Evolutionary conservation across 305 asterid genomes (phyloP), one percentile per base, ranked within the genome.

Genomic region (Plantago coronopus): DNA sequence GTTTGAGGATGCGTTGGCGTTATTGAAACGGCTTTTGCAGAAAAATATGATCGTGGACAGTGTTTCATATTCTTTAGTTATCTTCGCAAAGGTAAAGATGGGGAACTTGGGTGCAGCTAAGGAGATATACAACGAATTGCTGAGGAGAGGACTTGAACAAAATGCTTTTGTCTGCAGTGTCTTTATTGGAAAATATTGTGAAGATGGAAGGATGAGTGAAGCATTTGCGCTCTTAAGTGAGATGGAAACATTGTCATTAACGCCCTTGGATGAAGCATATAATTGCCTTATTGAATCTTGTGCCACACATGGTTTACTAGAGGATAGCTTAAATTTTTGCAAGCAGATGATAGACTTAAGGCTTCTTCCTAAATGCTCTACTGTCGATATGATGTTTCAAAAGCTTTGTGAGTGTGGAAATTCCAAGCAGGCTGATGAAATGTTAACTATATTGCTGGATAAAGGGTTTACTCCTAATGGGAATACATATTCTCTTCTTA

Each of bases 31-130:
- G 69, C 60, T 89, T 83, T 61, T 85, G 81, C 88, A 75, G 61
- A 89, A 83, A 58, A 77, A 77, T 59, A 78, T 80, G 83, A 79
- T 84, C 53, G 62, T 78, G 56, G 95, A 84, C 69, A 68, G 78
- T 3, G 65, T 89, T 72, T 76, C 85, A 9, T 83, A 76, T 74
- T 79, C 87, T 2, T 68, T 84, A 80, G 75, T 83, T 48, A 72
- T 85, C 62, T 73, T 83, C 54, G 90, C 88, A 0, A 86, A 81
- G 80, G 77, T 87, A 78, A 81, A 76, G 78, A 74, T 71, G 79
- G 87, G 88, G 54, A 68, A 85, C 54, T 25, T 87, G 72, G 81
- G 72, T 57, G 69, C 74, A 4, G 95, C 95, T 19, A 67, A 65
- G 76, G 73, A 76, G 62, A 71, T 76, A 42, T 78, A 73, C 44